A percentile compares a stretch with the other conserved stretches of the same genome.
phyloP scores from a whole-genome alignment of 129 eudicot genomes.

The Chrysanthemum makinoi region DNA sequence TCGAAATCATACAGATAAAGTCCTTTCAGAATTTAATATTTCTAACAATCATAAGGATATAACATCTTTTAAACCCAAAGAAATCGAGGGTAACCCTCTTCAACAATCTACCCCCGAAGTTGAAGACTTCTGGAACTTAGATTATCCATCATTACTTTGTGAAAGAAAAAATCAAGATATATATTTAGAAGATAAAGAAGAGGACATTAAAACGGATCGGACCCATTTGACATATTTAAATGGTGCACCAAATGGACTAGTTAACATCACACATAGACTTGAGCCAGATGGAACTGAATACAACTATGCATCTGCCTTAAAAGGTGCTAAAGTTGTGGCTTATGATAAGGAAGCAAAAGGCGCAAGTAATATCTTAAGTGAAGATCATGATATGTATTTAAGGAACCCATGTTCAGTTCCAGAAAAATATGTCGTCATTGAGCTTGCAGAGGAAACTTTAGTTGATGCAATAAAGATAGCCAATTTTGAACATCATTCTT shows the following conservation, averaged over 20 bases:
- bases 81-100: constrained; percentile 24
- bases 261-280: constrained; percentile 84
- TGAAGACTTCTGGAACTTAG: constrained; percentile 49
- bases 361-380: constrained; percentile 67
- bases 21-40: constrained; percentile 37
- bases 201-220: constrained; percentile 32
- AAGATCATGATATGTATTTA: constrained; percentile 86
- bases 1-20: constrained; percentile 30
- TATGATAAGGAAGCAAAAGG: constrained; percentile 91
- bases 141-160: constrained; percentile 39
- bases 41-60: constrained; percentile 36
- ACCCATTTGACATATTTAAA: constrained; percentile 34
- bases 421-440: constrained; percentile 73
- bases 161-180: constrained; percentile 34
- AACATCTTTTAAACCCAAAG: constrained; percentile 15
- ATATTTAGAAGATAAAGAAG: constrained; percentile 26
- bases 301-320: constrained; percentile 81
- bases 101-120: constrained; percentile 32
- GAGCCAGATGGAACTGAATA: constrained; percentile 92
- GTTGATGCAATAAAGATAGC: constrained; percentile 81
- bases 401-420: constrained; percentile 87
- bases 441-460: constrained; percentile 84
- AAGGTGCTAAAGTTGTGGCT: constrained; percentile 92
- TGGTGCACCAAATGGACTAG: constrained; percentile 34
- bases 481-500: constrained; percentile 88